Base-by-base conservation (phyloP, 805 yeast genomes). In the Yarrowia keelungensis region DNA sequence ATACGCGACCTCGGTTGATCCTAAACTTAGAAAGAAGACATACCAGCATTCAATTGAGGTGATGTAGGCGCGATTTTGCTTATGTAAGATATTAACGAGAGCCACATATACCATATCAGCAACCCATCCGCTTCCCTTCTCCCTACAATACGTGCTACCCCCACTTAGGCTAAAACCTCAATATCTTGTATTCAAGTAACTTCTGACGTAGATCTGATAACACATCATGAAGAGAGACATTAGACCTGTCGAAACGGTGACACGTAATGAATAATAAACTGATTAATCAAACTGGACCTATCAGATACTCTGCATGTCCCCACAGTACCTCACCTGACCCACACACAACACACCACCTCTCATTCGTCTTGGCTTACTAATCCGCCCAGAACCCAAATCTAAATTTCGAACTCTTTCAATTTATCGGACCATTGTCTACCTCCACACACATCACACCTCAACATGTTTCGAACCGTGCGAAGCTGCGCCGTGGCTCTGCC, bases 391-490 rank as follows among this genome's bases (percentile, higher is more conserved):
- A 51, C 58, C 58, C 58, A 45, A 56, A 41, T 19, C n/a, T 42
- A 56, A 22, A 22, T 26, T 56, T 39, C 45, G 35, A 53, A 56
- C 47, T 56, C 38, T 26, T 42, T 56, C 49, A 22, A 42, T 42
- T 42, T 42, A 56, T 56, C 64, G 50, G 49, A 56, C 64, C 64
- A 56, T n/a, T 11, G 38, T 43, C 38, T 22, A 12, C 35, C 5
- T 3, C 49, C 26, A 14, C 10, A 19, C 45, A 26, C 49, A 22
- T 11, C 64, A 8, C 39, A 15, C 26, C 26, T 39, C 62, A 26
- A 10, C 39, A 56, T 56, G 64, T 56, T 56, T 26, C 49, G 64
- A 56, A 42, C 49, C 39, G 49, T 43, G 19, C 15, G 49, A 56
- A 56, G 64, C 59, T 8, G 14, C 11, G 47, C 39, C 10, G 47